A percentile compares a stretch with the other conserved stretches of the same genome.
phyloP scores from a whole-genome alignment of 345 rosid genomes.

The Syzygium oleosum region DNA sequence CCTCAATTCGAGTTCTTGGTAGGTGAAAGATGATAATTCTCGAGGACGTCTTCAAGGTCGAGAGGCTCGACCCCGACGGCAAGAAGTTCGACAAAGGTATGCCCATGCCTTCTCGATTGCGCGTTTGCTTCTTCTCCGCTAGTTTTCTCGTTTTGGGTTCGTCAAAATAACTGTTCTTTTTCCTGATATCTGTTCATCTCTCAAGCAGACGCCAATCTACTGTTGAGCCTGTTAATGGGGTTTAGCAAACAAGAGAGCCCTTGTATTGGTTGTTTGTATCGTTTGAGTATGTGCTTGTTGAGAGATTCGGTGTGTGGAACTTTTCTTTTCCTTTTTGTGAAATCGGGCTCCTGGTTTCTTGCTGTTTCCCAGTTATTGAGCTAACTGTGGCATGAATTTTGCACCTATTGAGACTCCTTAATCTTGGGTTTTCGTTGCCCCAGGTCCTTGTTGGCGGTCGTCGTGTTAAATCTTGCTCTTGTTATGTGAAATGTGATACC shows the following conservation, averaged over 20 bases:
- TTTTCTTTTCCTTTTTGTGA: not conserved
- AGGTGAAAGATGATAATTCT: constrained; percentile 13
- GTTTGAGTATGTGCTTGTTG: not conserved
- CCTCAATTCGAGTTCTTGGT: not conserved
- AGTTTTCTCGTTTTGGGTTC: not conserved
- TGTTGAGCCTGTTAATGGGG: not conserved
- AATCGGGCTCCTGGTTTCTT: not conserved
- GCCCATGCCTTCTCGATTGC: not conserved
- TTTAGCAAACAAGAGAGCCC: not conserved
- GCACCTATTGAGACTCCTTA: not conserved
- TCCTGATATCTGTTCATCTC: not conserved
- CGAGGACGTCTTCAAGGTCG: constrained; percentile 68
- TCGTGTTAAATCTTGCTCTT: not conserved
- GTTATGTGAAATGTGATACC: not conserved
- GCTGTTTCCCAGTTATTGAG: not conserved
- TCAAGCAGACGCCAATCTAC: not conserved
- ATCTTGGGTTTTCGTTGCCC: not conserved
- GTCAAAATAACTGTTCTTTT: not conserved
- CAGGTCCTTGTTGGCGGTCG: not conserved
- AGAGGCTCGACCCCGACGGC: constrained; percentile 59
- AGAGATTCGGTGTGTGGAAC: not conserved
- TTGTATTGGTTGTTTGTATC: not conserved
- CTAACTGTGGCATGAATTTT: not conserved
- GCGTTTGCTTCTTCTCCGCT: not conserved
- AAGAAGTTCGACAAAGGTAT: constrained; percentile 80